Percentiles rank a stretch among this genome's conserved stretches.
These are phyloP conservation scores for Salix arbutifolia DNA, from an alignment of 345 rosid genomes.

Conservation along the genomic window DNA sequence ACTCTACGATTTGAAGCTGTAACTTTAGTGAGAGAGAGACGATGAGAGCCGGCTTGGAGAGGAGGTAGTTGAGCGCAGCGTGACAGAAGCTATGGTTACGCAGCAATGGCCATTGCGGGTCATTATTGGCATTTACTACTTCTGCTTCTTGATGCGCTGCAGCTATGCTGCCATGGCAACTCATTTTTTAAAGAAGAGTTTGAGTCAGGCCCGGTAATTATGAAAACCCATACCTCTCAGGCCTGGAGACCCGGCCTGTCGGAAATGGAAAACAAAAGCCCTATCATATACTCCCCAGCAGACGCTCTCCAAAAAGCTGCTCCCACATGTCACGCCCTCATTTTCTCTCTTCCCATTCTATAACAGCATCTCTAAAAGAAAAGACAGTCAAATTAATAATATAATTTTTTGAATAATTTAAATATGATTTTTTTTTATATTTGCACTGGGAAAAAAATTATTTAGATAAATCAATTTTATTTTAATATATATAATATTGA, in stretches of 20 bases:
- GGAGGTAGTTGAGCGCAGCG: slow-evolving; percentile 4
- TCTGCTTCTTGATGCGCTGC: not conserved
- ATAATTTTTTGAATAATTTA: no score
- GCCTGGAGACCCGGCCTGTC: not conserved
- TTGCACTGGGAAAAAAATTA: no score
- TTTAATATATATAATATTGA: no score
- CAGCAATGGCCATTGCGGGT: slow-evolving; percentile 39
- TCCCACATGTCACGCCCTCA: no score
- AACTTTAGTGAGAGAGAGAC: slow-evolving; percentile 15
- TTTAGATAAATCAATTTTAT: no score
- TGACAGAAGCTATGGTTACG: slow-evolving; percentile 15
- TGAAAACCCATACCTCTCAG: not conserved
- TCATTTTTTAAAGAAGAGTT: not conserved
- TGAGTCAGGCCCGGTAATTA: not conserved
- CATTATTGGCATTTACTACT: not conserved
- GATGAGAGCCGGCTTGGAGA: slow-evolving; percentile 2
- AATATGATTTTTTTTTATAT: no score
- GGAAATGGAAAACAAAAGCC: not conserved
- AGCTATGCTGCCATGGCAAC: not conserved
- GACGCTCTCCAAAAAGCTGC: no score
- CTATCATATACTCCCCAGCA: not conserved
- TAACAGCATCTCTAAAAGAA: no score
- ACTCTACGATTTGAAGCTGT: slow-evolving; percentile 34
- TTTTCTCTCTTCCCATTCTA: no score
- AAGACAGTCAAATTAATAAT: no score